Evolutionary conservation across 2,329 filamentous ascomycete genomes (phyloP).

Genomic region (Arthrinium phaeospermum): DNA sequence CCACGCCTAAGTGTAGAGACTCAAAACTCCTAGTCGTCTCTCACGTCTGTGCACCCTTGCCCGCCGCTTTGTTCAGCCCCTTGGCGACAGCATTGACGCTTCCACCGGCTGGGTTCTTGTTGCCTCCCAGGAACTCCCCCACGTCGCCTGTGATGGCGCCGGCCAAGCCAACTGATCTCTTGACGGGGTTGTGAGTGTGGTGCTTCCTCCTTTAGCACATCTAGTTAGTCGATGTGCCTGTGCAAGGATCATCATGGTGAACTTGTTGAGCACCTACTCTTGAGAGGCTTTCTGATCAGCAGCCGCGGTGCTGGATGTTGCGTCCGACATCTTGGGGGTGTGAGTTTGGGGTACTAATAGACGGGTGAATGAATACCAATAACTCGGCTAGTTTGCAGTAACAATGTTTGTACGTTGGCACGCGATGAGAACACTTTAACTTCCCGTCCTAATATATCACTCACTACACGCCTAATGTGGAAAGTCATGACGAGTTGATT

Average conservation of each 20-base stretch:
- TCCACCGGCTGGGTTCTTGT: background rate
- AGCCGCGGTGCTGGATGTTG: background rate
- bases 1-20: too few relatives aligned
- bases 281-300: background rate
- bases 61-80: background rate
- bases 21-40: background rate
- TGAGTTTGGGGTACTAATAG: background rate
- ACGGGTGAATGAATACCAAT: too few relatives aligned
- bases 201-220: background rate
- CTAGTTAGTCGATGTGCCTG: background rate
- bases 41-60: background rate
- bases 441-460: background rate
- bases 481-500: background rate
- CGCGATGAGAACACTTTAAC: background rate
- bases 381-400: background rate
- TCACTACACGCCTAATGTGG: background rate
- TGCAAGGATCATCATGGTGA: background rate
- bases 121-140: slow-evolving; percentile 1
- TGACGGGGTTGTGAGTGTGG: background rate
- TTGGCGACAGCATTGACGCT: background rate
- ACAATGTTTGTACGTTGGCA: background rate
- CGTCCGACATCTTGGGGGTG: background rate
- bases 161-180: background rate
- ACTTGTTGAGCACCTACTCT: background rate
- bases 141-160: background rate